Percentiles rank a stretch among this genome's conserved stretches.
phyloP scores from a whole-genome alignment of 169 alveolate genomes.

The Eimeria nieschulzi region DNA sequence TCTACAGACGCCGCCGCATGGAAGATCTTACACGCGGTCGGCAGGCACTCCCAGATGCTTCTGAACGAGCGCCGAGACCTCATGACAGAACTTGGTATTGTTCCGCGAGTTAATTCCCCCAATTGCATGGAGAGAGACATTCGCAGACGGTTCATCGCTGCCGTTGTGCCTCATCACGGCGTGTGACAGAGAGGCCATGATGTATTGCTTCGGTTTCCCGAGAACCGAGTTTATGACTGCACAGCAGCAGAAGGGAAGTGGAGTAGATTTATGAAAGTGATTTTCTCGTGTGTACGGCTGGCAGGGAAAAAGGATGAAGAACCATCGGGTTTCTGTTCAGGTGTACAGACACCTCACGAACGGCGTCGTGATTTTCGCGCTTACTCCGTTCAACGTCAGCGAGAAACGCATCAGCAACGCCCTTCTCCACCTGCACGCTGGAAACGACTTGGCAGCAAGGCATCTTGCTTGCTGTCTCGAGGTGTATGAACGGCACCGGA shows the following conservation, averaged over 20 bases:
- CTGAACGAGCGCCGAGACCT: conserved; percentile 3
- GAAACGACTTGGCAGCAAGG: conserved; percentile 37
- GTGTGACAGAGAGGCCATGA: conserved; percentile 2
- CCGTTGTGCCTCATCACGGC: conserved; percentile 50
- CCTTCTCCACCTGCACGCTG: conserved; percentile 16
- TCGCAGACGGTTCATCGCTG: conserved; percentile 55
- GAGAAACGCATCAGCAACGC: conserved; percentile 34
- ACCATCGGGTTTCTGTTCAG: no score
- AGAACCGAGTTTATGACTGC: conserved; percentile 23
- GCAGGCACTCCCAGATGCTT: conserved; percentile 13
- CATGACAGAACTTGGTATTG: conserved; percentile 18
- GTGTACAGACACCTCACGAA: no score
- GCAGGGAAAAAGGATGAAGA: no score
- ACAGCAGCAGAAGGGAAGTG: not conserved
- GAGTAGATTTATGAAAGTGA: no score
- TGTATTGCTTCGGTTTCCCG: conserved; percentile 55
- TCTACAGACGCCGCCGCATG: not conserved
- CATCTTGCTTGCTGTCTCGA: not conserved
- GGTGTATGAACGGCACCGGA: not conserved
- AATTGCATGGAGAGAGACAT: conserved; percentile 12
- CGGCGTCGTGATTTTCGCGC: no score
- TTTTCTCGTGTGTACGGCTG: no score
- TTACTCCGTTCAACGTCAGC: conserved; percentile 24
- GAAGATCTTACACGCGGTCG: conserved; percentile 63
- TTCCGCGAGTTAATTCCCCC: conserved; percentile 6